Percentiles rank a stretch among this genome's conserved stretches.
Evolutionary conservation across 176 grass and related monocot genomes (phyloP).

Genomic region (Hyparrhenia diplandra): DNA sequence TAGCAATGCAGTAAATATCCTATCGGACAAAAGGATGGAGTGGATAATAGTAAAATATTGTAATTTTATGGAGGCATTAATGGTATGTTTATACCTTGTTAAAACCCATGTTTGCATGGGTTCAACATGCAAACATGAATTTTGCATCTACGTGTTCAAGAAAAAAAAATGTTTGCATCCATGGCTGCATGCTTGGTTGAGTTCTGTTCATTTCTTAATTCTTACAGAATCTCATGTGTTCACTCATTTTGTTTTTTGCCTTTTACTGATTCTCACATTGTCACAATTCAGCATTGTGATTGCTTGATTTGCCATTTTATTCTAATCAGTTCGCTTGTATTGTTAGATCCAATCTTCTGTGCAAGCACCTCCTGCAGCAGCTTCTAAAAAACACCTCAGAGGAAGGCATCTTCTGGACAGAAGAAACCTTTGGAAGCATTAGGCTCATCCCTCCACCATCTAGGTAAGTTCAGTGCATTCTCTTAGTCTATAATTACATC

Average conservation of each 20-base stretch:
- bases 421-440: constrained; percentile 77
- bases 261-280: neutral
- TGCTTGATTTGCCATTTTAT: neutral
- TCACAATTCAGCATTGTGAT: neutral
- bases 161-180: neutral
- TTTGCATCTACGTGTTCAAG: neutral
- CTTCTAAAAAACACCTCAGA: constrained; percentile 64
- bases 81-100: too few relatives aligned
- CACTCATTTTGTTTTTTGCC: neutral
- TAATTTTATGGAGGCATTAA: neutral
- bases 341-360: constrained; percentile 52
- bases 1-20: neutral
- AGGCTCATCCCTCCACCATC: constrained; percentile 57
- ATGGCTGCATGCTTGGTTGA: neutral
- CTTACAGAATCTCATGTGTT: neutral
- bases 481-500: constrained; percentile 6
- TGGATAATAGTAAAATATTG: neutral
- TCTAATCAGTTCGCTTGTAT: constrained; percentile 19
- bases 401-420: constrained; percentile 84
- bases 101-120: too few relatives aligned
- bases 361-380: constrained; percentile 31
- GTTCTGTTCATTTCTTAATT: constrained; percentile 7
- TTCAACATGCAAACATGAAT: too few relatives aligned
- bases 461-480: constrained; percentile 48
- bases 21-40: neutral